Evolutionary conservation across 2,329 filamentous ascomycete species (phyloP).

Genomic region (Hypocreales sp.): DNA sequence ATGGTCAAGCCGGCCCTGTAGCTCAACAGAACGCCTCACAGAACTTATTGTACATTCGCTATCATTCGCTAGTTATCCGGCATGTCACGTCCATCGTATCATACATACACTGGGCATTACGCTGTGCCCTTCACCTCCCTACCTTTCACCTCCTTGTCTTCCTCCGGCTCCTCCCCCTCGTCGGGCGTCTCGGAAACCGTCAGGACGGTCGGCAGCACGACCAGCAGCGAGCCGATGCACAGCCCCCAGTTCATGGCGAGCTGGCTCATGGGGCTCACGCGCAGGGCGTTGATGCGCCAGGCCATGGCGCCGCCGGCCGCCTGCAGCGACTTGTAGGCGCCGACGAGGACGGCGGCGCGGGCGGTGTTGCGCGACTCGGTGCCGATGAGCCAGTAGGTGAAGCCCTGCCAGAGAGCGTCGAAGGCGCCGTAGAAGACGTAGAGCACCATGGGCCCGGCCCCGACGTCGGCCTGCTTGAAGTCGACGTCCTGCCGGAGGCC

Average conservation of each 20-base stretch:
- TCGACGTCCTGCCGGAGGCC: conserved; percentile 29
- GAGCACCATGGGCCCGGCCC: conserved; percentile 48
- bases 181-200: conserved; percentile 16
- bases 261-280: conserved; percentile 20
- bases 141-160: too few species aligned
- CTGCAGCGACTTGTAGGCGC: conserved; percentile 30
- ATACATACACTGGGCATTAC: too few species aligned
- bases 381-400: conserved; percentile 45
- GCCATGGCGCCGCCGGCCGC: conserved; percentile 26
- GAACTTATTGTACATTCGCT: too few species aligned
- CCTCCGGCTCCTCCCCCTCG: conserved; percentile 6
- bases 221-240: conserved; percentile 24
- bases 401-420: conserved; percentile 52
- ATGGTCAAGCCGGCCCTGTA: too few species aligned
- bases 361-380: conserved; percentile 25
- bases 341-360: conserved; percentile 25
- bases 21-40: too few species aligned
- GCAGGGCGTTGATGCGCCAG: conserved; percentile 25
- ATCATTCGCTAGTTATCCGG: too few species aligned
- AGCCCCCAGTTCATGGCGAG: conserved; percentile 29
- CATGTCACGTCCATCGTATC: too few species aligned
- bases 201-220: conserved; percentile 25
- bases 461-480: conserved; percentile 29
- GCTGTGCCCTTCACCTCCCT: too few species aligned
- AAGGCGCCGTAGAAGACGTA: conserved; percentile 59